Percentiles rank a stretch among this genome's conserved stretches.
Evolutionary conservation across 108 stramenopile species (phyloP).

Genomic region (Aurantiochytrium sp.): DNA sequence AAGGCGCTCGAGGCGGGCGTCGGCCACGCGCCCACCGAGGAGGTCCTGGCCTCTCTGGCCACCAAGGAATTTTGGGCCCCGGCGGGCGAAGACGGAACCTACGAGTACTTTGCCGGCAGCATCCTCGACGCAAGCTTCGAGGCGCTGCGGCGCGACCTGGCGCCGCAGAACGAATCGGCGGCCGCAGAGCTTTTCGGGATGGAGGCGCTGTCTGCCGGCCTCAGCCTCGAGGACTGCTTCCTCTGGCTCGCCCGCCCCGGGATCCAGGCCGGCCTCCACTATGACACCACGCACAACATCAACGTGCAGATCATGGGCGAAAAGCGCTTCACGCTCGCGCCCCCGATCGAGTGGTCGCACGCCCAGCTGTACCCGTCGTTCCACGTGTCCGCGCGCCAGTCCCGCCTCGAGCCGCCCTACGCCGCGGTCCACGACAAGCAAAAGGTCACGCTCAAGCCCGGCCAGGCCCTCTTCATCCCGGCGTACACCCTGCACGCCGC

Average conservation of each 20-base stretch:
- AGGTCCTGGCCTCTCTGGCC: background rate
- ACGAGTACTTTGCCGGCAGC: background rate
- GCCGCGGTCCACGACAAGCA: background rate
- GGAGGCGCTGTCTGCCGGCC: background rate
- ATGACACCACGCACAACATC: slow-evolving; percentile 12
- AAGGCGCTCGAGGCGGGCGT: background rate
- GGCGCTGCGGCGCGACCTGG: background rate
- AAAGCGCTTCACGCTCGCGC: background rate
- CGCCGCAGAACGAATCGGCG: background rate
- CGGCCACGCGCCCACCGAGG: background rate
- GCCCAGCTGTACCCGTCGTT: background rate
- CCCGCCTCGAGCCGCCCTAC: background rate
- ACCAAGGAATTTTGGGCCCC: background rate
- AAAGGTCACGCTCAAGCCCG: background rate
- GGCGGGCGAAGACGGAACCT: background rate
- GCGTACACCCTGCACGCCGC: background rate
- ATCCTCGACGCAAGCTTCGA: background rate
- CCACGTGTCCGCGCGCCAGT: background rate
- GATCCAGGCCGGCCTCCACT: background rate
- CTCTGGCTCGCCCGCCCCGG: background rate
- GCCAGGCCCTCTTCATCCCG: background rate
- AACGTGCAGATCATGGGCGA: background rate
- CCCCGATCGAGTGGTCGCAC: no score
- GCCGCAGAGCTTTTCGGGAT: background rate
- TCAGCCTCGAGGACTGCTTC: background rate